A percentile compares a stretch with the other conserved stretches of the same genome.
Conservation (phyloP, 1,139 yeast species). For the Candida dubliniensis region DNA sequence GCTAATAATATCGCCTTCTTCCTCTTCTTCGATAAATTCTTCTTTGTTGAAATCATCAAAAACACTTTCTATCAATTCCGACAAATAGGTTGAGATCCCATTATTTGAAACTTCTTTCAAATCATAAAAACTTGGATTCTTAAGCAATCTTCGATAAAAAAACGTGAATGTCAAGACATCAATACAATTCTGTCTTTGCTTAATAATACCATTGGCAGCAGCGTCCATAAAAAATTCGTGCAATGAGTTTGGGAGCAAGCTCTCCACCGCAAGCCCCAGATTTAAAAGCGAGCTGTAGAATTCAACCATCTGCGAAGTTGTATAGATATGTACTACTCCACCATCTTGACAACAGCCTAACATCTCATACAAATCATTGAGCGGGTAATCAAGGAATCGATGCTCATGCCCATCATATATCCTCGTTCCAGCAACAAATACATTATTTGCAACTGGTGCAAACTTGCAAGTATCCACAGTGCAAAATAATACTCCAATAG, state of each 20-base stretch:
- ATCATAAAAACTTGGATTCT: slow-evolving; percentile 89
- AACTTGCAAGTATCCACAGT: slow-evolving; percentile 55
- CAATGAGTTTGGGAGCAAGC: slow-evolving; percentile 57
- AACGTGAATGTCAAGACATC: slow-evolving; percentile 88
- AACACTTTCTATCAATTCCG: slow-evolving; percentile 79
- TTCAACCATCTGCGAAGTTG: slow-evolving; percentile 54
- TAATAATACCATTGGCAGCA: slow-evolving; percentile 64
- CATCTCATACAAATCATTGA: slow-evolving; percentile 71
- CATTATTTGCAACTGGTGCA: slow-evolving; percentile 54
- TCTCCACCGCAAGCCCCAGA: slow-evolving; percentile 83
- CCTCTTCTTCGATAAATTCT: slow-evolving; percentile 57
- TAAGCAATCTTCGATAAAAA: slow-evolving; percentile 74
- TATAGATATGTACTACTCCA: slow-evolving; percentile 51
- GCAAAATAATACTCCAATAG: slow-evolving; percentile 55
- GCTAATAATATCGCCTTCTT: slow-evolving; percentile 42
- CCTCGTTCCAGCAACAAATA: slow-evolving; percentile 71
- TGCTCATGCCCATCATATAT: slow-evolving; percentile 73
- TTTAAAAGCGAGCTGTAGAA: slow-evolving; percentile 72
- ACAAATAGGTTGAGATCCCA: slow-evolving; percentile 77
- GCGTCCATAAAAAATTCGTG: slow-evolving; percentile 74
- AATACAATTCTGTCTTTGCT: slow-evolving; percentile 77
- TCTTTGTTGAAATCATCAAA: slow-evolving; percentile 63
- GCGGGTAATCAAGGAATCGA: slow-evolving; percentile 65
- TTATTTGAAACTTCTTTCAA: slow-evolving; percentile 60
- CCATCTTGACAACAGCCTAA: slow-evolving; percentile 53